Conservation (phyloP, 1,139 yeast species). For the Debaryomyces udenii region DNA sequence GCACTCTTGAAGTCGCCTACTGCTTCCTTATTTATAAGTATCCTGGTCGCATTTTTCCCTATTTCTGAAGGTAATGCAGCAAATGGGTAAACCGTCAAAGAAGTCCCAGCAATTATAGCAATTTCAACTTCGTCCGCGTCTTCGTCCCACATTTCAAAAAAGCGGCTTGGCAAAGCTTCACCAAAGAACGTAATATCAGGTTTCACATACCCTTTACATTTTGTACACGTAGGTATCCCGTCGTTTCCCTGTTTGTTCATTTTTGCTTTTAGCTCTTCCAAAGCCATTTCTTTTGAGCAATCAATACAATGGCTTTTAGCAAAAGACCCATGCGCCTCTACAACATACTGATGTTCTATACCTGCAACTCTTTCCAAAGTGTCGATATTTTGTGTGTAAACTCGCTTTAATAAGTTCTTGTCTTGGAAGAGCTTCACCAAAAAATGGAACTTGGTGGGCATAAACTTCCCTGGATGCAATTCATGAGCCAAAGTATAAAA, state of each 20-base stretch:
- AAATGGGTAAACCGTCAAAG: conserved; percentile 87
- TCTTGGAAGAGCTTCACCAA: conserved; percentile 70
- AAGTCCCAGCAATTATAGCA: conserved; percentile 90
- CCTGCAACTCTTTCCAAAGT: conserved; percentile 89
- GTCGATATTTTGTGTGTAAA: conserved; percentile 92
- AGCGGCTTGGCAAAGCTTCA: conserved; percentile 71
- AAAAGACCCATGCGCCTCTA: conserved; percentile 96
- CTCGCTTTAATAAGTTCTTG: conserved; percentile 60
- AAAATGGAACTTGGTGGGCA: conserved; percentile 81
- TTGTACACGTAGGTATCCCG: conserved; percentile 52
- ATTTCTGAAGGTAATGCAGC: conserved; percentile 78
- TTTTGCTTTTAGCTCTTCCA: conserved; percentile 48
- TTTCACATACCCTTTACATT: conserved; percentile 76
- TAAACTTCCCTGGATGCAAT: conserved; percentile 82
- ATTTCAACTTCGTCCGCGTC: conserved; percentile 66
- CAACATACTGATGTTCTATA: conserved; percentile 58
- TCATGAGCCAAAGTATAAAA: conserved; percentile 85
- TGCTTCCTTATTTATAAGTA: conserved; percentile 69
- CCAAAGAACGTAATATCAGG: conserved; percentile 96
- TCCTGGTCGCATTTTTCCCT: conserved; percentile 50
- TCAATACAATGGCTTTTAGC: conserved; percentile 81
- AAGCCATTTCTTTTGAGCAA: conserved; percentile 60
- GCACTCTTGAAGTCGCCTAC: conserved; percentile 71
- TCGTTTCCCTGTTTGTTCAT: conserved; percentile 37
- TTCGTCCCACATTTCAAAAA: conserved; percentile 69